Percentiles rank a stretch among this genome's conserved stretches.
Evolutionary conservation across 2,329 filamentous ascomycete genomes (phyloP).

Genomic region (Colletotrichum trifolii): DNA sequence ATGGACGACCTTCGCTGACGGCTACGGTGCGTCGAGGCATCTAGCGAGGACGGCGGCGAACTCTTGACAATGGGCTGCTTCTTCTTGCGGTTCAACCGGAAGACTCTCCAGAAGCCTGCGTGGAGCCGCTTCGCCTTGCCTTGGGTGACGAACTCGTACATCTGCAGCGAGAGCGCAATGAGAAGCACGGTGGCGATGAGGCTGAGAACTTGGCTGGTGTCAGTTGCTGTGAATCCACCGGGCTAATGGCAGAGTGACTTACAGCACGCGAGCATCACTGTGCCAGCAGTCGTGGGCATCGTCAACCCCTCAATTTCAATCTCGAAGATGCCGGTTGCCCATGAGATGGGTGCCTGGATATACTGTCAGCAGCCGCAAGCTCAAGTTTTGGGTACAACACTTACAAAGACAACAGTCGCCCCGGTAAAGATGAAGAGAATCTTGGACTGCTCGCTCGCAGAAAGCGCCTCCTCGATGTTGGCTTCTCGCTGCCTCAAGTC

Average conservation of each 20-base stretch:
- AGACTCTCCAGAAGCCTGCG: neutral
- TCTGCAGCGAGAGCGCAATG: constrained; percentile 31
- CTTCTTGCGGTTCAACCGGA: neutral
- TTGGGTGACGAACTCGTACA: constrained; percentile 33
- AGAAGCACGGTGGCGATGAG: constrained; percentile 32
- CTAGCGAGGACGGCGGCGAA: constrained; percentile 4
- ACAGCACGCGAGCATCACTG: constrained; percentile 28
- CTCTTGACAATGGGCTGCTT: neutral
- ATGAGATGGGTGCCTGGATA: constrained; percentile 29
- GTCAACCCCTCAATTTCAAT: constrained; percentile 26
- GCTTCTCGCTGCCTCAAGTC: constrained; percentile 37
- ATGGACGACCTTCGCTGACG: constrained; percentile 19
- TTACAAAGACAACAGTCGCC: constrained; percentile 33
- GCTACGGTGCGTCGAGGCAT: constrained; percentile 26
- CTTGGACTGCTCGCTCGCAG: constrained; percentile 38
- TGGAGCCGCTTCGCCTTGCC: constrained; percentile 9
- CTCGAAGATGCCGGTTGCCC: constrained; percentile 35
- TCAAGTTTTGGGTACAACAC: neutral
- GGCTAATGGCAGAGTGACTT: neutral
- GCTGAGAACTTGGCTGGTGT: constrained; percentile 20
- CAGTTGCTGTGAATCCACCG: neutral
- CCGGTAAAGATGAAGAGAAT: constrained; percentile 39
- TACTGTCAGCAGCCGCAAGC: neutral
- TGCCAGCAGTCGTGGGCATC: constrained; percentile 17
- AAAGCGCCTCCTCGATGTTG: constrained; percentile 38